Evolutionary conservation across 148 eudicot species (phyloP), one percentile per base, ranked within the genome.

Genomic region (Oxyria digyna): DNA sequence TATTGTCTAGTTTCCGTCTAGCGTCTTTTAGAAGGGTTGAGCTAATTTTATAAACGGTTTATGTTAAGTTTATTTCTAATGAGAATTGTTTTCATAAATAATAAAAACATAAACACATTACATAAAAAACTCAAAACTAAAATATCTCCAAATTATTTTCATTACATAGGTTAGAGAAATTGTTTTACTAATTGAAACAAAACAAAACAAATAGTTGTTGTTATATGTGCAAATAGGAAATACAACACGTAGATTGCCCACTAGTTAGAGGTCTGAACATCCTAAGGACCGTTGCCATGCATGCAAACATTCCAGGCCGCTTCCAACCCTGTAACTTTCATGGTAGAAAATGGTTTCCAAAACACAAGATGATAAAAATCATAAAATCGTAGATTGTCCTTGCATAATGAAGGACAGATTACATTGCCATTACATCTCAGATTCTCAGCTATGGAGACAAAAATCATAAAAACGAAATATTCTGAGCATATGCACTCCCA

Each of bases 251-350:
- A 59, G 37, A 59, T 27, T 45, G n/a, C 37, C 65, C 37, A 59
- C 65, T 59, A 13, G 65, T 15, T 59, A 31, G 62, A 59, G 29
- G 35, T 17, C 4, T 46, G 23, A 20, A 59, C 35, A 59, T 59
- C 35, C 18, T 29, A 31, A 6, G 27, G 57, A 50, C 35, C 37
- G 65, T 59, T 59, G 38, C 37, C 65, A 59, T 29, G 65, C 65
- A 59, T 29, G 65, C 65, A 59, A 59, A 59, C 65, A 59, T 59
- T 59, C 65, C 37, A 29, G 65, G 0, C 41, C 41, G 41, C 35
- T 31, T 31, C 37, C 8, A 5, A 50, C 0, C 5, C 50, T 24
- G 15, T 24, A 7, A 24, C 14, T 59, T 27, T 31, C 18, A 7
- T 59, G n/a, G 9, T 6, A 59, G 35, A 27, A 59, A 29, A 29